These are phyloP conservation scores for Globisporangium ultimum DNA, from an alignment of 352 stramenopile genomes.

Conservation along the genomic window DNA sequence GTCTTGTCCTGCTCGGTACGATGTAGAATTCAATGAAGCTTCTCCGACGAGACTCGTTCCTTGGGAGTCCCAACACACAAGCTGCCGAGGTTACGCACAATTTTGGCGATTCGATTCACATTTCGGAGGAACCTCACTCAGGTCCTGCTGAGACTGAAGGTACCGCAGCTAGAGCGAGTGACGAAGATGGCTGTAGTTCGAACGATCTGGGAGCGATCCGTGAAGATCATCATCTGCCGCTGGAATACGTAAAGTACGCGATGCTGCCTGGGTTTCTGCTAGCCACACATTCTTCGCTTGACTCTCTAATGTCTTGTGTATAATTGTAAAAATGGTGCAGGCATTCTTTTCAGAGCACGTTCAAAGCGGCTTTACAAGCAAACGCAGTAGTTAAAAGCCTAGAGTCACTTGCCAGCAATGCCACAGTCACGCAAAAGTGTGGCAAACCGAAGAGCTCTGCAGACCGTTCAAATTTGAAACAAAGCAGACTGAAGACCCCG, in stretches of 20 bases:
- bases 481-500: constrained; percentile 3
- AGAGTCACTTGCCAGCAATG: neutral
- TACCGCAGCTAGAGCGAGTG: neutral
- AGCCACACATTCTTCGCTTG: too few species aligned
- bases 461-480: neutral
- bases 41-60: constrained; percentile 15
- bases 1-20: neutral
- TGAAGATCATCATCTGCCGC: constrained; percentile 5
- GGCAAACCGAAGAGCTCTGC: neutral
- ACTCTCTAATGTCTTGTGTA: neutral
- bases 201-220: neutral
- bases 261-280: neutral
- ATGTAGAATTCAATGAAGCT: constrained; percentile 35
- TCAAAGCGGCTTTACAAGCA: constrained; percentile 7
- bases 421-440: neutral
- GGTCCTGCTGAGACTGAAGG: neutral
- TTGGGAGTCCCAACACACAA: constrained; percentile 8
- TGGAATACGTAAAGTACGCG: constrained; percentile 30
- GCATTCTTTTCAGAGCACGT: constrained; percentile 32
- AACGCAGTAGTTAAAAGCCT: constrained; percentile 6
- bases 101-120: too few species aligned
- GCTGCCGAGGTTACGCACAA: too few species aligned
- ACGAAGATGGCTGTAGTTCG: too few species aligned
- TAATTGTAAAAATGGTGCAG: constrained; percentile 9
- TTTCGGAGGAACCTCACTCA: too few species aligned